A percentile compares a stretch with the other conserved stretches of the same genome.
Evolutionary conservation across 1,139 yeast genomes (phyloP).

Genomic region (Insectozyma bohioensis): DNA sequence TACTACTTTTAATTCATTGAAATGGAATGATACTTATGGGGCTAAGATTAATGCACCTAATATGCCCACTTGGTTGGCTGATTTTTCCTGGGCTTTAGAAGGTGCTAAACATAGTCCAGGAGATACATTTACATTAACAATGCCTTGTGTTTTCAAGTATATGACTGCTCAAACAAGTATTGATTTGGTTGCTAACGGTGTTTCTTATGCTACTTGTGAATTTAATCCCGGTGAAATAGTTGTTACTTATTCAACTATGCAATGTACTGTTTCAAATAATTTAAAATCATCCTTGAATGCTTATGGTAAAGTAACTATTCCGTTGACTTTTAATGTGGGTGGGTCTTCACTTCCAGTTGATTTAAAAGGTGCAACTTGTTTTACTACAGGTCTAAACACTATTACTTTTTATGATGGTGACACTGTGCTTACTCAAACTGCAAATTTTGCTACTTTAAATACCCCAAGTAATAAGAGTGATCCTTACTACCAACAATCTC

Average conservation of each 20-base stretch:
- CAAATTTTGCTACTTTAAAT: slow-evolving; percentile 13
- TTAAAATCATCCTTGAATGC: slow-evolving; percentile 8
- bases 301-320: slow-evolving; percentile 19
- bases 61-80: slow-evolving; percentile 25
- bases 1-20: slow-evolving; percentile 11
- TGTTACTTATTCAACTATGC: slow-evolving; percentile 22
- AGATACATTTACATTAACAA: slow-evolving; percentile 25
- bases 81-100: slow-evolving; percentile 23
- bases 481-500: slow-evolving; percentile 1
- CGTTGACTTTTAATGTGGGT: slow-evolving; percentile 29
- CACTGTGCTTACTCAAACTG: slow-evolving; percentile 17
- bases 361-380: slow-evolving; percentile 18
- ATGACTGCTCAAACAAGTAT: slow-evolving; percentile 17
- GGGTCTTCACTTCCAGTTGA: slow-evolving; percentile 19
- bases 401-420: slow-evolving; percentile 28
- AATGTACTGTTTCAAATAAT: slow-evolving; percentile 21
- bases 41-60: slow-evolving; percentile 11
- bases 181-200: slow-evolving; percentile 23
- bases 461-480: not conserved
- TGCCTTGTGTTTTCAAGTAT: slow-evolving; percentile 28
- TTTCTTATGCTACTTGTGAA: slow-evolving; percentile 27
- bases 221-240: slow-evolving; percentile 22
- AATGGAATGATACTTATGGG: slow-evolving; percentile 8
- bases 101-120: slow-evolving; percentile 20
- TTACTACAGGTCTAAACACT: slow-evolving; percentile 23